A percentile compares a stretch with the other conserved stretches of the same genome.
Evolutionary conservation across 257 asterid species (phyloP).

Genomic region (Nicotiana paniculata): DNA sequence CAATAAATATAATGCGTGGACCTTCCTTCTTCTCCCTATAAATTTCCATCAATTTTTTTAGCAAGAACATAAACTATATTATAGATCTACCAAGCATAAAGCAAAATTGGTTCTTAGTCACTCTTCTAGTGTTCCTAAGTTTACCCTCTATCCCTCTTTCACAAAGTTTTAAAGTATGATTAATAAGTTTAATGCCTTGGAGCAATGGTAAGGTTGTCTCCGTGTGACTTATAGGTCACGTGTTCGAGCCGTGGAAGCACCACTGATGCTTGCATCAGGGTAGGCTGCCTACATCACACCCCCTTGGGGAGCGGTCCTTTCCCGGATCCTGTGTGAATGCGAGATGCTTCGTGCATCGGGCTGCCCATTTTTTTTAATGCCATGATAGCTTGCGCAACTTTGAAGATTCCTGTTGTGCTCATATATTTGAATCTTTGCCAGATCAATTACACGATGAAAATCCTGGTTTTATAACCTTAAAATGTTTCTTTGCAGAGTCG

Average conservation of each 20-base stretch:
- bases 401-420: background rate
- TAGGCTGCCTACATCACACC: no score
- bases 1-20: background rate
- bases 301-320: no score
- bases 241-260: no score
- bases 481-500: constrained; percentile 41
- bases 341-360: no score
- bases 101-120: background rate
- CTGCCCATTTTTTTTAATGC: no score
- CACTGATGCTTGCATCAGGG: no score
- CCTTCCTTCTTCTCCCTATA: background rate
- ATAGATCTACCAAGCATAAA: background rate
- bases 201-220: no score
- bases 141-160: background rate
- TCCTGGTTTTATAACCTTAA: background rate
- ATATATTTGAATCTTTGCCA: background rate
- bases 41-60: background rate
- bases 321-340: no score
- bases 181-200: background rate
- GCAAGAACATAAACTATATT: background rate
- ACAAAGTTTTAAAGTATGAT: background rate
- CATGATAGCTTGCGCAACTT: background rate
- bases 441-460: background rate
- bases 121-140: background rate
- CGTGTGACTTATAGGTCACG: no score